phyloP scores from a whole-genome alignment of 345 rosid genomes.

The Pelargonium nanum region DNA sequence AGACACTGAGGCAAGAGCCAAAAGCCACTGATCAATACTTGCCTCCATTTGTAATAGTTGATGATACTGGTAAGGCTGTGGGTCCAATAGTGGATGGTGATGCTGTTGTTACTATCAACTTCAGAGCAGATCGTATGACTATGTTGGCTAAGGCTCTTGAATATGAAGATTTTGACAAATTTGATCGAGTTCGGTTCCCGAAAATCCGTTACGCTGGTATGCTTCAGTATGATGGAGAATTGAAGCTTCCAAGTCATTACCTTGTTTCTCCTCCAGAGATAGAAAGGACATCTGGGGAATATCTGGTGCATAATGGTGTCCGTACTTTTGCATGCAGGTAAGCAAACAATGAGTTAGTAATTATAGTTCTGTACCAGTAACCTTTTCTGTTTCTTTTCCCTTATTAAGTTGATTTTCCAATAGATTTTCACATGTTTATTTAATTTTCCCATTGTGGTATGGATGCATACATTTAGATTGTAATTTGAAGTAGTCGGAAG shows the following conservation, averaged over 20 bases:
- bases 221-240: slow-evolving; percentile 97
- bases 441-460: too few relatives aligned
- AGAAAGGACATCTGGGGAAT: slow-evolving; percentile 94
- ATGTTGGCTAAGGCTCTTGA: slow-evolving; percentile 97
- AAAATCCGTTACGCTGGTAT: slow-evolving; percentile 89
- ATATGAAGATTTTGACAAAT: slow-evolving; percentile 73
- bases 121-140: slow-evolving; percentile 93
- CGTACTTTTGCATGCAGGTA: slow-evolving; percentile 95
- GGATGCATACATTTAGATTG: too few relatives aligned
- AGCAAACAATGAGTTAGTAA: neutral
- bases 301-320: slow-evolving; percentile 66
- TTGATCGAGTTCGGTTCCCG: slow-evolving; percentile 85
- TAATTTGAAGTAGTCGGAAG: too few relatives aligned
- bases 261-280: slow-evolving; percentile 98
- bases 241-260: slow-evolving; percentile 73
- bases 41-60: slow-evolving; percentile 86
- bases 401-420: too few relatives aligned
- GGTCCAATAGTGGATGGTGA: slow-evolving; percentile 92
- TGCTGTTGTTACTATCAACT: slow-evolving; percentile 88
- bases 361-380: too few relatives aligned
- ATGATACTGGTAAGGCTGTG: slow-evolving; percentile 62
- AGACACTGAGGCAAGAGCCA: slow-evolving; percentile 57
- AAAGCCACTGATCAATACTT: slow-evolving; percentile 80
- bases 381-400: too few relatives aligned
- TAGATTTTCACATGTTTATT: too few relatives aligned